phyloP scores from a whole-genome alignment of 306 rosid genomes.

The Cyclanthera cordifolia region DNA sequence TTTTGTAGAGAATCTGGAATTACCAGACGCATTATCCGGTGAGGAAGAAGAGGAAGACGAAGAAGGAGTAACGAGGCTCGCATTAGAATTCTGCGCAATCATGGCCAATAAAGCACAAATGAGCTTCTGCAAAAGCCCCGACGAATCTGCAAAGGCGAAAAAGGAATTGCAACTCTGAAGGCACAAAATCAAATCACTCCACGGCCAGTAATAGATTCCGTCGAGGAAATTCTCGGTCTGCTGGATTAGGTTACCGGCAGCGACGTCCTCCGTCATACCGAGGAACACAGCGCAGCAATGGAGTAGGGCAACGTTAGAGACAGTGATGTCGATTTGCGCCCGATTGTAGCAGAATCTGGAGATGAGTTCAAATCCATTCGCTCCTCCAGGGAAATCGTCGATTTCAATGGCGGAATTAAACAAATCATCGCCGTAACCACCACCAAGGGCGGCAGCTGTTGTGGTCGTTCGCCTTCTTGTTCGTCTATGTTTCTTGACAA shows the following conservation, averaged over 20 bases:
- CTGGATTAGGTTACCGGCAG: constrained; percentile 37
- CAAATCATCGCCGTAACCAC: neutral
- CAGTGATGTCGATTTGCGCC: constrained; percentile 33
- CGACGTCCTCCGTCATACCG: constrained; percentile 42
- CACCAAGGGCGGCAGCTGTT: neutral
- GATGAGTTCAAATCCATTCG: constrained; percentile 53
- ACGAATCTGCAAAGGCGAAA: constrained; percentile 31
- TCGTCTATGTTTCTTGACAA: neutral
- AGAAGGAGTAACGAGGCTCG: constrained; percentile 16
- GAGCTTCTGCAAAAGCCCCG: constrained; percentile 46
- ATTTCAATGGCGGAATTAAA: neutral
- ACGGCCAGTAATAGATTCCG: constrained; percentile 45
- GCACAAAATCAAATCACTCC: constrained; percentile 38
- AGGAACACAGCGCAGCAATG: constrained; percentile 47
- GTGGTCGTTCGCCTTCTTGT: neutral
- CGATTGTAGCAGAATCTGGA: constrained; percentile 54
- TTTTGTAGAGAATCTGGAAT: constrained; percentile 27
- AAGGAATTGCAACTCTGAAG: constrained; percentile 33
- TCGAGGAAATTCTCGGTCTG: constrained; percentile 44
- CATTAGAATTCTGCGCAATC: constrained; percentile 41
- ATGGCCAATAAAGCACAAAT: constrained; percentile 38
- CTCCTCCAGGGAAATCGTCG: constrained; percentile 44
- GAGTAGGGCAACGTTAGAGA: constrained; percentile 45
- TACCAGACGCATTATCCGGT: constrained; percentile 23
- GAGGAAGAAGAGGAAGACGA: constrained; percentile 39